Base-by-base conservation (phyloP, 305 asterid genomes). In the Fraxinus baroniana region DNA sequence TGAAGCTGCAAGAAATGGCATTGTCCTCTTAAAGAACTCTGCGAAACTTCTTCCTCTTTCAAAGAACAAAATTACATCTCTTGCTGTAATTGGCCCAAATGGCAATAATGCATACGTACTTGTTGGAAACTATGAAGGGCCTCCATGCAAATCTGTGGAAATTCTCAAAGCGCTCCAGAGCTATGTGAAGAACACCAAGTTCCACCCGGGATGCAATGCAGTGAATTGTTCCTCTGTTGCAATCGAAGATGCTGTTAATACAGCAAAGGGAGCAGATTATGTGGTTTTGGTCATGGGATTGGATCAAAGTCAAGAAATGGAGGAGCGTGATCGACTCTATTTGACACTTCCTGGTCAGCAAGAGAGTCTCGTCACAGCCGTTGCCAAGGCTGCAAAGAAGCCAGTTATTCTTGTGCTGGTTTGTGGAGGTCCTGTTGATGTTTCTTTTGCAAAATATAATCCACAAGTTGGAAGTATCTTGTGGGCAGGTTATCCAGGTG, bases 401-500 rank as follows among this genome's bases (percentile, higher is more conserved):
- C 97, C 97, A 0, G 92, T 93, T 80, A 83, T 93, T 35, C 83
- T 94, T 13, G 97, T 94, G 86, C 77, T 94, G 55, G 86, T 93
- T 13, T 86, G 91, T 33, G 97, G 98, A 24, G 97, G 97, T 18
- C 94, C 97, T 0, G 91, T 94, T 0, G 97, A 94, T 76, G 86
- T 94, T 78, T 81, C 92, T 30, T 91, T 93, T 4, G 97, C 95
- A 0, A 94, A 90, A 76, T 37, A 74, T 15, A 82, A 92, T 74
- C 89, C 89, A 2, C 91, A 91, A 79, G 91, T 93, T 0, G 98
- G 98, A 18, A 85, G 96, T 85, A 94, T 94, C 39, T 9, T 94
- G 72, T 94, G 98, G 98, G 97, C 91, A 49, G 97, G 98, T 15
- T 94, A 93, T 87, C 98, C 97, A 0, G 98, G 98, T 28, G 94